Conservation (phyloP, 805 yeast species). For the Candida sphagnicola region DNA sequence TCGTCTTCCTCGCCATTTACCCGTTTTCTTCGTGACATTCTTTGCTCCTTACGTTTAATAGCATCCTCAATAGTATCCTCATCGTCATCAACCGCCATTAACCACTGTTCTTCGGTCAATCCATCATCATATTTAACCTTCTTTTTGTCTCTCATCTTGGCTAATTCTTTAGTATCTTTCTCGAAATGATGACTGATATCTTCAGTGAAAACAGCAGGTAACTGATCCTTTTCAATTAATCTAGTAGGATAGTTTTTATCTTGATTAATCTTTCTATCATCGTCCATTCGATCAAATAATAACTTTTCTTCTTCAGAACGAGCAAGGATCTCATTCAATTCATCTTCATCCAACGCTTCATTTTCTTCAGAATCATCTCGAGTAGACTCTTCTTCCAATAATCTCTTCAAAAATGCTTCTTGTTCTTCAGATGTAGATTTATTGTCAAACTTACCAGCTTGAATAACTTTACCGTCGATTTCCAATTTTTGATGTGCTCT, state of each 20-base stretch:
- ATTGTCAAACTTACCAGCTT: conserved; percentile 87
- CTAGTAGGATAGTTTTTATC: conserved; percentile 41
- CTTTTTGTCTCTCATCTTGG: conserved; percentile 75
- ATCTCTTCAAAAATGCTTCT: conserved; percentile 69
- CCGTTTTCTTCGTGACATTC: conserved; percentile 38
- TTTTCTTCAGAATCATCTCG: conserved; percentile 55
- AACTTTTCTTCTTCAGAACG: conserved; percentile 59
- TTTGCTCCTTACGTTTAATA: conserved; percentile 45
- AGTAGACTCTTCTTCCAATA: conserved; percentile 65
- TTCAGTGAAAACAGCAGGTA: conserved; percentile 76
- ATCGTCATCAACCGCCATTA: conserved; percentile 73
- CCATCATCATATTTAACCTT: conserved; percentile 81
- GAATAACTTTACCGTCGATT: conserved; percentile 85
- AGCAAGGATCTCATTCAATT: conserved; percentile 67
- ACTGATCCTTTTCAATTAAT: conserved; percentile 62
- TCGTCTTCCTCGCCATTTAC: conserved; percentile 21
- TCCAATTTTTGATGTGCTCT: conserved; percentile 81
- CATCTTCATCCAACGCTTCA: conserved; percentile 59
- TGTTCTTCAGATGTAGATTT: conserved; percentile 85
- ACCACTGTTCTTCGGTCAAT: conserved; percentile 91
- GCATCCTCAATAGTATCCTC: conserved; percentile 61
- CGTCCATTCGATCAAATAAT: conserved; percentile 57
- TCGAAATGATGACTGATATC: conserved; percentile 53
- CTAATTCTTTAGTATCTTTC: conserved; percentile 46
- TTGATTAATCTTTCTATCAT: conserved; percentile 43